Evolutionary conservation across 2,329 filamentous ascomycete genomes (phyloP).

Genomic region (Dactylonectria macrodidyma): DNA sequence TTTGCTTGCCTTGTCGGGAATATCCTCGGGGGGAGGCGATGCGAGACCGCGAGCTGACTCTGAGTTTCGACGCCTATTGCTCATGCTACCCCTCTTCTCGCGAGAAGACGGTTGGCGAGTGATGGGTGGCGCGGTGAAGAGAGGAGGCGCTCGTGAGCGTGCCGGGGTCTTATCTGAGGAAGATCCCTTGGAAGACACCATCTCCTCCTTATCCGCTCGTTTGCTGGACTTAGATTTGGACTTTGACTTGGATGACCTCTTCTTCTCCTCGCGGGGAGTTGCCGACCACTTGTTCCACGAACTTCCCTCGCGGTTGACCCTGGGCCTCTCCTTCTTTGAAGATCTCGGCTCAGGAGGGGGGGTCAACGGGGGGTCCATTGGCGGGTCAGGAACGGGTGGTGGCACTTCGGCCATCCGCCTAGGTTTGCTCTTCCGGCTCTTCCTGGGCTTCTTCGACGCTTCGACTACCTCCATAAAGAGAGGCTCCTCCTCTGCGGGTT

Average conservation of each 20-base stretch:
- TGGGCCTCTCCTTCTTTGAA: constrained; percentile 82
- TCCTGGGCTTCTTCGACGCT: constrained; percentile 61
- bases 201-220: constrained; percentile 74
- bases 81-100: constrained; percentile 71
- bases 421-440: constrained; percentile 58
- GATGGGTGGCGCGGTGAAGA: constrained; percentile 78
- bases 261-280: constrained; percentile 59
- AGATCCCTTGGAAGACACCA: constrained; percentile 76
- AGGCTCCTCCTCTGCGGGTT: constrained; percentile 33
- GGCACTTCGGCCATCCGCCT: constrained; percentile 55
- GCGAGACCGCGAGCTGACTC: constrained; percentile 76
- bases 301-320: constrained; percentile 78
- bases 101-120: constrained; percentile 79
- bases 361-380: constrained; percentile 52
- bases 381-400: constrained; percentile 62
- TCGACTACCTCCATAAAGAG: constrained; percentile 65
- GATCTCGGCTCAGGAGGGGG: constrained; percentile 71
- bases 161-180: constrained; percentile 76
- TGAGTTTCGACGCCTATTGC: constrained; percentile 75
- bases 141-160: constrained; percentile 70
- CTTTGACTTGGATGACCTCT: constrained; percentile 73
- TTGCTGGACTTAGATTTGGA: constrained; percentile 72
- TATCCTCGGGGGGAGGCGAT: constrained; percentile 81
- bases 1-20: constrained; percentile 82
- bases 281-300: constrained; percentile 85